Conservation (phyloP, 306 rosid genomes). For the Trifolium fragiferum region DNA sequence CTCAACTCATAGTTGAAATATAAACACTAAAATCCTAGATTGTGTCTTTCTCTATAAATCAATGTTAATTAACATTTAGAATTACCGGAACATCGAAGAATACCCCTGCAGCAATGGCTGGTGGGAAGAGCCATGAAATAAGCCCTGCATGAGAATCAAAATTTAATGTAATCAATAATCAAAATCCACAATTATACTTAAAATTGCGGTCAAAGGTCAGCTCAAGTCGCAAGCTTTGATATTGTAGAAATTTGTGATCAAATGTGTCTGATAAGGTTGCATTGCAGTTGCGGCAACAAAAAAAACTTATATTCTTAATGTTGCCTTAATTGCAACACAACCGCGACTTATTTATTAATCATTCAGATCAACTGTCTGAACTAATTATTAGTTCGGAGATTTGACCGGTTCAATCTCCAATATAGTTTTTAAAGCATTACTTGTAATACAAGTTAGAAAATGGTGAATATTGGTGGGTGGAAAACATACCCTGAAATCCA, state of each 20-base stretch:
- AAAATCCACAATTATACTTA: neutral
- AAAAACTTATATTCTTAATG: too few relatives aligned
- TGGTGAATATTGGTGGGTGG: constrained; percentile 2
- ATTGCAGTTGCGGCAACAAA: too few relatives aligned
- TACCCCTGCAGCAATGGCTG: constrained; percentile 81
- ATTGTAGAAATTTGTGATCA: neutral
- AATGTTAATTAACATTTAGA: neutral
- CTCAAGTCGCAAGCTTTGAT: neutral
- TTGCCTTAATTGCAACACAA: neutral
- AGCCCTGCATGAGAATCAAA: constrained; percentile 57
- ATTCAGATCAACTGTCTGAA: neutral
- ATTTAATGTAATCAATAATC: constrained; percentile 22
- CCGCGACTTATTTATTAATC: neutral
- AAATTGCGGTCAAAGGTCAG: neutral
- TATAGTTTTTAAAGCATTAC: neutral
- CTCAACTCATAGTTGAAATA: too few relatives aligned
- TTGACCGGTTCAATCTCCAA: neutral
- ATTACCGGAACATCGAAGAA: constrained; percentile 84
- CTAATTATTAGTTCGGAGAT: neutral
- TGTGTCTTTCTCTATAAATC: neutral
- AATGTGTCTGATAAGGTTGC: too few relatives aligned
- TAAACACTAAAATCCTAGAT: too few relatives aligned
- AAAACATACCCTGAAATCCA: constrained; percentile 81
- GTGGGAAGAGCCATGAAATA: constrained; percentile 89
- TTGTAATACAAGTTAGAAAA: constrained; percentile 4